Evolutionary conservation across 1,284 basidiomycete species (phyloP), one percentile per base, ranked within the genome.

Genomic region (Boletus sp.): DNA sequence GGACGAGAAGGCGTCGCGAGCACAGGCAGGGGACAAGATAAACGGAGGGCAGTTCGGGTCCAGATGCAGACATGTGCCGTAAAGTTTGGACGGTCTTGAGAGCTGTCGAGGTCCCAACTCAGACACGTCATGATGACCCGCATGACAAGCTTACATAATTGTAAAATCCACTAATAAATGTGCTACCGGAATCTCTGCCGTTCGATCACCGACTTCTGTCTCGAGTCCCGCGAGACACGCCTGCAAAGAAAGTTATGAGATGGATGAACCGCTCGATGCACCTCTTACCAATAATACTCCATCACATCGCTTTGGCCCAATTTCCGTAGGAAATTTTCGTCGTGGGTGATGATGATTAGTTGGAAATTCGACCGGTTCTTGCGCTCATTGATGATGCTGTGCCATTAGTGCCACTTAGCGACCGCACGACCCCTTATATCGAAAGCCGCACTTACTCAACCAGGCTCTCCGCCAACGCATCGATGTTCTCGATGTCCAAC

Each of bases 281-380:
- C 22, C 22, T 7, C 53, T 58, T 57, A 90, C 92, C 91, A 94
- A 64, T 94, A 96, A 63, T 91, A 84, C 57, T 95, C 91, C 76
- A 96, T 86, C 20, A 93, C 90, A 56, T 91, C 84, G 53, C 81
- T 82, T 51, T 90, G 87, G 1, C 91, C 91, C 25, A 95, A 77
- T 57, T 88, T 90, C 16, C 78, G 73, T 40, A 94, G 72, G 72
- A 94, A 93, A 57, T 82, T 86, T 68, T 97, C 94, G 71, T 97
- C 94, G 67, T 97, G 94, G 1, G 91, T 94, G 68, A 99, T 99
- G 61, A 99, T 89, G 56, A 99, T 89, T 38, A 99, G 78, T 71
- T 99, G 95, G 78, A 98, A 97, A 68, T 96, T 97, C 8, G 86
- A 78, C 64, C 94, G 88, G 48, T 78, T 78, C 64, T 88, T 87